A percentile compares a stretch with the other conserved stretches of the same genome.
These are phyloP conservation scores for Starmerella asiatica DNA, from an alignment of 805 yeast genomes.

Conservation along the genomic window DNA sequence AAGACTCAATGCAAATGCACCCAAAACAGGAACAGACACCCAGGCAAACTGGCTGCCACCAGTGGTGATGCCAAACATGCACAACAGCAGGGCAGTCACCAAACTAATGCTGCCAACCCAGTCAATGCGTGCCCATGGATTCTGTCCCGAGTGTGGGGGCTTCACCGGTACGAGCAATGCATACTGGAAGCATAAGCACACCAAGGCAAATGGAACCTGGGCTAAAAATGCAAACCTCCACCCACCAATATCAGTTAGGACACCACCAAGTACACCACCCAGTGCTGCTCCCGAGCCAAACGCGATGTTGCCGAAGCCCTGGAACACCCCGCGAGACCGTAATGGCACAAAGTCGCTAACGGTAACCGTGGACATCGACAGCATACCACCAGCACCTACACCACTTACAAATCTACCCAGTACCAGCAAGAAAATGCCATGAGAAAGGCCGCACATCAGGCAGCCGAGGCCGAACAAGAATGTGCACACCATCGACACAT, in stretches of 20 bases:
- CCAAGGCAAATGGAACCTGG: constrained; percentile 32
- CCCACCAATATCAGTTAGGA: constrained; percentile 38
- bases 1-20: constrained; percentile 27
- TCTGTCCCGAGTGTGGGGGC: constrained; percentile 24
- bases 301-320: constrained; percentile 65
- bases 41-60: constrained; percentile 47
- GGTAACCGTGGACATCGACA: constrained; percentile 59
- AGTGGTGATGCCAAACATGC: constrained; percentile 52
- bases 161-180: constrained; percentile 11
- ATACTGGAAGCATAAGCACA: constrained; percentile 16
- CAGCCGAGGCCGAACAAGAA: constrained; percentile 36
- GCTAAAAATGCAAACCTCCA: constrained; percentile 44
- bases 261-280: constrained; percentile 51
- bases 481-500: constrained; percentile 32
- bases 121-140: constrained; percentile 47
- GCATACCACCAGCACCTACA: constrained; percentile 83
- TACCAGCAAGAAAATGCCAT: constrained; percentile 43
- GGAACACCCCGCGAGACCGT: constrained; percentile 66
- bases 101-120: constrained; percentile 50
- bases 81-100: constrained; percentile 42
- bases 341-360: constrained; percentile 65
- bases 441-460: constrained; percentile 39
- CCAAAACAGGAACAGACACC: constrained; percentile 31
- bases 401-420: constrained; percentile 73
- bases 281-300: constrained; percentile 64